phyloP scores from a whole-genome alignment of 2,329 filamentous ascomycete genomes.

The Knufia fluminis region DNA sequence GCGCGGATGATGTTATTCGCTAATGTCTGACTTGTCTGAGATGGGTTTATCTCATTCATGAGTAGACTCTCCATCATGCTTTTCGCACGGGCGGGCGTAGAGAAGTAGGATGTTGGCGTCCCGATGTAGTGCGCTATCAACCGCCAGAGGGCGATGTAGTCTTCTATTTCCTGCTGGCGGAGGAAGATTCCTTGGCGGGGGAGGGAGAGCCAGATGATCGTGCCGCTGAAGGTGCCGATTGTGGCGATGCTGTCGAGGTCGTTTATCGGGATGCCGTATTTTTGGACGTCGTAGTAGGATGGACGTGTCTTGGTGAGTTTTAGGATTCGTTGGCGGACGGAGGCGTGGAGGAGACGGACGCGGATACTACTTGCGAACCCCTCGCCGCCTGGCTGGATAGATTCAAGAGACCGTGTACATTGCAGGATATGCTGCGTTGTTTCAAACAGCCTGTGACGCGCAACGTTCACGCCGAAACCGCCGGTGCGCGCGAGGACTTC shows the following conservation, averaged over 20 bases:
- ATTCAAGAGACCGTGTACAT: constrained; percentile 54
- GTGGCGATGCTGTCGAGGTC: constrained; percentile 66
- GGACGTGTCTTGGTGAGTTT: constrained; percentile 46
- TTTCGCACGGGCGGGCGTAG: constrained; percentile 46
- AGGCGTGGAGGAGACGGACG: constrained; percentile 60
- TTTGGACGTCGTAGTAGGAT: constrained; percentile 51
- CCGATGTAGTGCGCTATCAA: constrained; percentile 64
- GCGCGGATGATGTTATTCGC: constrained; percentile 33
- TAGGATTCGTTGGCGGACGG: constrained; percentile 56
- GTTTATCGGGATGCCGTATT: constrained; percentile 59
- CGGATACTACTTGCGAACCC: constrained; percentile 56
- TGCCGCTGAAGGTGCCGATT: constrained; percentile 58
- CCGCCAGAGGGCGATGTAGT: constrained; percentile 68
- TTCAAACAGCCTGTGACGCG: constrained; percentile 56
- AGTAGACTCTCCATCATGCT: constrained; percentile 59
- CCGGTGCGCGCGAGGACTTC: constrained; percentile 66
- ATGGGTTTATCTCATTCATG: constrained; percentile 30
- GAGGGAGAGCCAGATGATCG: constrained; percentile 57
- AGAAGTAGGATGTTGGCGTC: constrained; percentile 53
- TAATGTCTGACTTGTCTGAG: constrained; percentile 28
- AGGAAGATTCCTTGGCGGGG: constrained; percentile 64
- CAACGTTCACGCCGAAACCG: constrained; percentile 63
- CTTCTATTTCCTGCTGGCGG: constrained; percentile 50
- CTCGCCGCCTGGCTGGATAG: constrained; percentile 58
- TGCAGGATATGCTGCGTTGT: constrained; percentile 68